These are phyloP conservation scores for Colletotrichum sp. DNA, from an alignment of 2,329 filamentous ascomycete species.

Conservation along the genomic window DNA sequence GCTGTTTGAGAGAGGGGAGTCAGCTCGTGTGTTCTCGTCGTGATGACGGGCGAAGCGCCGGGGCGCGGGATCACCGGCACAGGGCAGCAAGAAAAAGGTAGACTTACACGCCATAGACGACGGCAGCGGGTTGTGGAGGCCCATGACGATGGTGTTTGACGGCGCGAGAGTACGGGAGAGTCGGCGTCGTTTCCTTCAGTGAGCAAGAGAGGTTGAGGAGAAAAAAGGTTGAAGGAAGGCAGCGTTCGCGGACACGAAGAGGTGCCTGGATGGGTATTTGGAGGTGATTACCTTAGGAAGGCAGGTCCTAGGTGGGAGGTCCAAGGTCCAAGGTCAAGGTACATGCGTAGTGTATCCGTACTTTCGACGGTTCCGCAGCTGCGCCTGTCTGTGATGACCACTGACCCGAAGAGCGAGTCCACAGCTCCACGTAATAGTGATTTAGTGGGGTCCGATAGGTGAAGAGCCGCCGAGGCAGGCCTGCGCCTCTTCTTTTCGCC, in stretches of 20 bases:
- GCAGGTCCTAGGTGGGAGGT: neutral
- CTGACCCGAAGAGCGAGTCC: neutral
- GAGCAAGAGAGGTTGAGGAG: neutral
- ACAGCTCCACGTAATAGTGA: constrained; percentile 15
- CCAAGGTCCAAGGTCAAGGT: neutral
- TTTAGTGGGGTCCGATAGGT: constrained; percentile 13
- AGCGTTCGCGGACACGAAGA: neutral
- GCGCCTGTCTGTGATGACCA: neutral
- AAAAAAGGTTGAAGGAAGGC: neutral
- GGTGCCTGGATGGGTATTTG: neutral
- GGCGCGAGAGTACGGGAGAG: neutral
- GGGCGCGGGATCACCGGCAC: constrained; percentile 23
- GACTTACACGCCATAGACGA: constrained; percentile 72
- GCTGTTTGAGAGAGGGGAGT: constrained; percentile 56
- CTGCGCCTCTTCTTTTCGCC: constrained; percentile 10
- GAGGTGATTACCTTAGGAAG: neutral
- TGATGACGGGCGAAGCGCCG: constrained; percentile 15
- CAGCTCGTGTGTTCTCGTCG: neutral
- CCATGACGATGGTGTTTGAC: constrained; percentile 47
- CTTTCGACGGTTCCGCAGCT: neutral
- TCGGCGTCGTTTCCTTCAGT: neutral
- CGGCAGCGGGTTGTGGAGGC: constrained; percentile 70
- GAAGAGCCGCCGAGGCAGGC: constrained; percentile 12
- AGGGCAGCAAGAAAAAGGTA: neutral
- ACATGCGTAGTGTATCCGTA: neutral